Base-by-base conservation (phyloP, 495 filamentous ascomycete species). In the Chaetomidium leptoderma region DNA sequence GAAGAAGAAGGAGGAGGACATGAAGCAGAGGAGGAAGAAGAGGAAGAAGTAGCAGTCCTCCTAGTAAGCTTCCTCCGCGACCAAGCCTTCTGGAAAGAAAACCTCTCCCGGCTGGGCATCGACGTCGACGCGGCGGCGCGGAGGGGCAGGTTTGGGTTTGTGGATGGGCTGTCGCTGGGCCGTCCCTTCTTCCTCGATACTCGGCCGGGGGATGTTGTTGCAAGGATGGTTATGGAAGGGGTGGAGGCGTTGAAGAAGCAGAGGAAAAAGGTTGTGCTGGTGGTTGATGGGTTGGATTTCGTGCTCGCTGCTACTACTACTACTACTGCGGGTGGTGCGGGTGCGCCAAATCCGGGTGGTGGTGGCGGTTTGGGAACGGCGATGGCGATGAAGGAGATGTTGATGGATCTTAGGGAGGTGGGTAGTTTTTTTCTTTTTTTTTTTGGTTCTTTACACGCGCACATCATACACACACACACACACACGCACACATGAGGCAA, bases 1-100 rank as follows among this genome's bases (percentile, higher is more conserved):
- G 32, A 47, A 29, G 53, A 37, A 37, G 48, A 29, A 13, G 3
- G 40, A 42, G 32, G 53, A 51, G 21, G 43, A 19, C 0, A 35
- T 0, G 58, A 11, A 6, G 13, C n/a, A 13, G 7, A 63, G n/a
- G 57, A 63, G 16, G 62, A 58, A 4, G 44, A 53, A 11, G 55
- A 64, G n/a, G 62, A 58, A 3, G 55, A 57, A 9, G 57, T 56
- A 10, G 68, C 77, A n/a, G 83, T 97, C 4, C 72, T 96, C 16
- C 73, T 96, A 0, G 83, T 92, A 59, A 91, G 86, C 73, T 79
- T 96, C 86, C 70, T 95, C 71, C 80, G 88, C 51, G 85, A 91
- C 63, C 79, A 73, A 59, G 74, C 78, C 26, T 95, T 95, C 67
- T 96, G 91, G 91, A 83, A 71, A 46, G 76, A 84, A 4, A 78